Percentiles rank a stretch among this genome's conserved stretches.
These are phyloP conservation scores for Otatea glauca DNA, from an alignment of 176 grass and related monocot genomes.

Conservation along the genomic window DNA sequence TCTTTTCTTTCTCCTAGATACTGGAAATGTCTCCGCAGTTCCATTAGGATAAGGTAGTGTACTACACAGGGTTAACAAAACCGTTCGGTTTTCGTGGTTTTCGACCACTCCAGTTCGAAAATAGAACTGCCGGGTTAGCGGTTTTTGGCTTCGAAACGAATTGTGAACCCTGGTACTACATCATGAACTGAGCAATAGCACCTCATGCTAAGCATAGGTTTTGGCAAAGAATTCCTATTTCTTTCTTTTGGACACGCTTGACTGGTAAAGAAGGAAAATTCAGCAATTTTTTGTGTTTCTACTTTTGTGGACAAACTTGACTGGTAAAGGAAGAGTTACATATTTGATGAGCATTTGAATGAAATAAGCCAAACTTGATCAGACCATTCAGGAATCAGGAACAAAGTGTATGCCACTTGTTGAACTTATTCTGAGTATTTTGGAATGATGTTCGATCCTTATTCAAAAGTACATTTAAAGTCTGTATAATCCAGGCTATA, in stretches of 20 bases:
- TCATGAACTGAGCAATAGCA: conserved; percentile 23
- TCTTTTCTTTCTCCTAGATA: background rate
- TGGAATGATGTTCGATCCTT: background rate
- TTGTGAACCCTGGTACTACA: too few relatives aligned
- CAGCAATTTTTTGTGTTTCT: background rate
- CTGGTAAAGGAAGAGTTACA: background rate
- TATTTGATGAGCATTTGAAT: background rate
- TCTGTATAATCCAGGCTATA: background rate
- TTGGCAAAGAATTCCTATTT: background rate
- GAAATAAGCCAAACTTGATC: background rate
- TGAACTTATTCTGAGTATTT: conserved; percentile 13
- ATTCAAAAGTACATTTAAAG: background rate
- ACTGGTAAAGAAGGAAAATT: background rate
- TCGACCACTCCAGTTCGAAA: too few relatives aligned
- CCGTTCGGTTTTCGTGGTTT: too few relatives aligned
- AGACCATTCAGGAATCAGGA: background rate
- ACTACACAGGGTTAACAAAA: too few relatives aligned
- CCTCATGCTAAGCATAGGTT: background rate
- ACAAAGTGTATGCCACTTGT: background rate
- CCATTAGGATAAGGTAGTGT: conserved; percentile 15
- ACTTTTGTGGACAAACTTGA: background rate
- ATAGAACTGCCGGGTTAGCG: too few relatives aligned
- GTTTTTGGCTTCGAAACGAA: too few relatives aligned
- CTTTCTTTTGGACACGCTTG: background rate
- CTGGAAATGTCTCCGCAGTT: conserved; percentile 16